Evolutionary conservation across 192 early-diverging fungal species (phyloP).

Genomic region (Powellomyces hirtus): DNA sequence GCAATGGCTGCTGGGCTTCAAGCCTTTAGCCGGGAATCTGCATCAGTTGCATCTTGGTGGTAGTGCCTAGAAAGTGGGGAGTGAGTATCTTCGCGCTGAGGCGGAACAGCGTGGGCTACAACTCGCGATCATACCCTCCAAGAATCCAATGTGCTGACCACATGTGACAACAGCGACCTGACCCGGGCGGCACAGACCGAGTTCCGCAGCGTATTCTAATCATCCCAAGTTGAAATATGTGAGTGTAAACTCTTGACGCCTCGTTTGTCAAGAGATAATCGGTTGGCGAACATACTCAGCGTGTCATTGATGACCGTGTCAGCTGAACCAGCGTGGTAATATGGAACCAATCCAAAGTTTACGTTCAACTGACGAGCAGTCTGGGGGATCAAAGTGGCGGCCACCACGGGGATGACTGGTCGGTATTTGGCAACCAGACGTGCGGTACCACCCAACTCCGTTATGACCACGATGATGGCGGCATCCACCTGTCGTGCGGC

Average conservation of each 20-base stretch:
- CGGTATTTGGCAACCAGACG: slow-evolving; percentile 60
- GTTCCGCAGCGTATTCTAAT: slow-evolving; percentile 47
- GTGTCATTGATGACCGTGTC: slow-evolving; percentile 41
- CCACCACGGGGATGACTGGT: slow-evolving; percentile 54
- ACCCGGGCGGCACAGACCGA: slow-evolving; percentile 52
- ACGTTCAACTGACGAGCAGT: slow-evolving; percentile 55
- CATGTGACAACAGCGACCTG: slow-evolving; percentile 59
- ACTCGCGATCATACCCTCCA: slow-evolving; percentile 12
- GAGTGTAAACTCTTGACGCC: not conserved
- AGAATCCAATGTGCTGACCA: slow-evolving; percentile 43
- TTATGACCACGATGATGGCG: slow-evolving; percentile 52
- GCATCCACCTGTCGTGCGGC: slow-evolving; percentile 53
- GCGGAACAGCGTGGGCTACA: no score
- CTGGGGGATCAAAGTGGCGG: slow-evolving; percentile 45
- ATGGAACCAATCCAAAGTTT: slow-evolving; percentile 55
- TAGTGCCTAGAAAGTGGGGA: slow-evolving; percentile 30
- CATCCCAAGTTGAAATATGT: not conserved
- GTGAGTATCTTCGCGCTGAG: not conserved
- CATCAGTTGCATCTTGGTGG: slow-evolving; percentile 51
- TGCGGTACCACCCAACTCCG: slow-evolving; percentile 53
- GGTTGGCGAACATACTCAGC: slow-evolving; percentile 20
- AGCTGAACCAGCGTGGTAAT: slow-evolving; percentile 39
- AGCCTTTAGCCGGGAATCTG: slow-evolving; percentile 32
- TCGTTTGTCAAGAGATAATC: not conserved
- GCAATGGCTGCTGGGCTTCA: no score